phyloP scores from a whole-genome alignment of 352 stramenopile species.

The Globisporangium viniferum region DNA sequence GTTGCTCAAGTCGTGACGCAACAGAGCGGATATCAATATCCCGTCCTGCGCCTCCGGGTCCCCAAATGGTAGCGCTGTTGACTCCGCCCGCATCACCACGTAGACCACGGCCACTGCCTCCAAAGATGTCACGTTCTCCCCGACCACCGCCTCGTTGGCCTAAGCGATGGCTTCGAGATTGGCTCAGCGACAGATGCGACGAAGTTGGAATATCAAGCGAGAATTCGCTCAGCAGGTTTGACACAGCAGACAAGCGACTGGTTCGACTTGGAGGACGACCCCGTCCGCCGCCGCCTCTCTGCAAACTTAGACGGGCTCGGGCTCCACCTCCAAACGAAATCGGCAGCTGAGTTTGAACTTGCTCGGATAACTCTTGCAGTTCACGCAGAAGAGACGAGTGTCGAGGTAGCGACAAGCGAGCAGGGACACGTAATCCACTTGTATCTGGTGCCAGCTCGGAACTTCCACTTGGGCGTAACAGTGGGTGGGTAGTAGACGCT shows the following conservation, averaged over 20 bases:
- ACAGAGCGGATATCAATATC: slow-evolving; percentile 65
- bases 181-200: slow-evolving; percentile 31
- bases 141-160: slow-evolving; percentile 44
- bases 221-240: slow-evolving; percentile 80
- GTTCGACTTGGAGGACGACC: slow-evolving; percentile 51
- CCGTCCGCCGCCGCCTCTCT: slow-evolving; percentile 40
- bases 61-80: slow-evolving; percentile 33
- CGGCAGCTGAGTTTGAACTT: slow-evolving; percentile 70
- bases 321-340: slow-evolving; percentile 24
- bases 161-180: slow-evolving; percentile 23
- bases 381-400: slow-evolving; percentile 74
- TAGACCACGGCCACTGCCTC: slow-evolving; percentile 33
- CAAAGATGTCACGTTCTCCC: slow-evolving; percentile 52
- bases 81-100: slow-evolving; percentile 27
- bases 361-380: slow-evolving; percentile 69
- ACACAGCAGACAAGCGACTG: slow-evolving; percentile 66
- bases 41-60: slow-evolving; percentile 25
- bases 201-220: slow-evolving; percentile 70
- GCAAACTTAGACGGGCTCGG: slow-evolving; percentile 25
- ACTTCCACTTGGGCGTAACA: slow-evolving; percentile 31
- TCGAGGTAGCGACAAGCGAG: slow-evolving; percentile 49
- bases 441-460: slow-evolving; percentile 10
- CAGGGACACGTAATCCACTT: slow-evolving; percentile 25
- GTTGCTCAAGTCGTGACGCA: slow-evolving; percentile 71
- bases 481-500: slow-evolving; percentile 27